Evolutionary conservation across 257 asterid genomes (phyloP).

Genomic region (Plantago major): DNA sequence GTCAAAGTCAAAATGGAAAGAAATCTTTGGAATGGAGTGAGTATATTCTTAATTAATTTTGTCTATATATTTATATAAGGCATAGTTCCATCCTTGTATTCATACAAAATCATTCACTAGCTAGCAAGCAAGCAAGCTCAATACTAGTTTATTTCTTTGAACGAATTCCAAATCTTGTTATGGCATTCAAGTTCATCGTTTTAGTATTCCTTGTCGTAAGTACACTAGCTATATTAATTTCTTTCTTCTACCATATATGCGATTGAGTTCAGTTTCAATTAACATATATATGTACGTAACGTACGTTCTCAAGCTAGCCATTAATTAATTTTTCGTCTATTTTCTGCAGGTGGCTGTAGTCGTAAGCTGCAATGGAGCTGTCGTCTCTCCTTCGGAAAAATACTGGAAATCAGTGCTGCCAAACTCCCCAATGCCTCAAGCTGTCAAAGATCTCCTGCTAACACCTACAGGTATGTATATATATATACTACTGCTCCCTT

Average conservation of each 20-base stretch:
- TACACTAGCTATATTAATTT: constrained; percentile 4
- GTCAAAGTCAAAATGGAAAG: too few species aligned
- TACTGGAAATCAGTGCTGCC: constrained; percentile 77
- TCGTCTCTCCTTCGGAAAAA: constrained; percentile 47
- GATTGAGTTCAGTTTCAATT: too few species aligned
- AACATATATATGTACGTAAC: too few species aligned
- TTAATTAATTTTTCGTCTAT: neutral
- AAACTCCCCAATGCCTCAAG: constrained; percentile 66
- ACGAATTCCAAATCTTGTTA: constrained; percentile 4
- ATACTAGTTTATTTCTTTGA: too few species aligned
- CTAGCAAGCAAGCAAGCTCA: too few species aligned
- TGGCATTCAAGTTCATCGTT: constrained; percentile 39
- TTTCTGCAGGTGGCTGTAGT: constrained; percentile 43
- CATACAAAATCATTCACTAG: neutral
- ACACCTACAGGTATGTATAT: neutral
- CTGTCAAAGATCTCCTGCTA: constrained; percentile 50
- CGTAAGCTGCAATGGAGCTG: constrained; percentile 50
- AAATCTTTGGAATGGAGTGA: too few species aligned
- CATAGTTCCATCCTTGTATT: neutral
- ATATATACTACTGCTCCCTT: too few species aligned
- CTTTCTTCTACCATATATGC: too few species aligned
- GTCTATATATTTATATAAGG: neutral
- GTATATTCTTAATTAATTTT: too few species aligned
- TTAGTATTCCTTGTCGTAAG: constrained; percentile 65
- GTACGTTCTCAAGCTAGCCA: too few species aligned